Conservation (phyloP, 371 early-diverging fungal genomes). For the Mortierella sp. region DNA sequence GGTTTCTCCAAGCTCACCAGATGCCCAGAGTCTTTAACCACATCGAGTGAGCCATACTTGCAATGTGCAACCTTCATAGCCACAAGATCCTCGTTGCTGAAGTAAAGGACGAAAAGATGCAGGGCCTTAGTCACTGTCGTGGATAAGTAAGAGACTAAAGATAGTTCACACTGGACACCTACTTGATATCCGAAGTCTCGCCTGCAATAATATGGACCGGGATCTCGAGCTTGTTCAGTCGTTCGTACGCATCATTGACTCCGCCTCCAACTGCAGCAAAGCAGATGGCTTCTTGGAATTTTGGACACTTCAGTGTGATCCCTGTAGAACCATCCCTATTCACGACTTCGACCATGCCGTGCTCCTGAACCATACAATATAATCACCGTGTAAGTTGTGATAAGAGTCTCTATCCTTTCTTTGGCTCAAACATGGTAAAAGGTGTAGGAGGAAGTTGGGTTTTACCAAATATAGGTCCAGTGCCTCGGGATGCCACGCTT, state of each 20-base stretch:
- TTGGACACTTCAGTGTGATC: constrained; percentile 38
- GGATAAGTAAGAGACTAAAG: not conserved
- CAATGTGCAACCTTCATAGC: constrained; percentile 18
- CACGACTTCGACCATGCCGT: constrained; percentile 22
- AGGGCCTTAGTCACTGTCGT: too few species aligned
- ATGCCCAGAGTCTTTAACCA: constrained; percentile 23
- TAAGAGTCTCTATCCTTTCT: not conserved
- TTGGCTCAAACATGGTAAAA: not conserved
- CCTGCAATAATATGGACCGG: constrained; percentile 42
- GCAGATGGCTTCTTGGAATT: constrained; percentile 44
- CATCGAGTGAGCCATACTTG: constrained; percentile 19
- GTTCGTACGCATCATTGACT: constrained; percentile 31
- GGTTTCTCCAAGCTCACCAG: constrained; percentile 37
- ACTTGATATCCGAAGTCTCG: constrained; percentile 43
- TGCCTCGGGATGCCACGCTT: constrained; percentile 34
- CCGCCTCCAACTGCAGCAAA: constrained; percentile 27
- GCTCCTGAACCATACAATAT: constrained; percentile 25
- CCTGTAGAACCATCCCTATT: constrained; percentile 26
- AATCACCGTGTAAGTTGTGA: not conserved
- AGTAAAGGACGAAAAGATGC: not conserved
- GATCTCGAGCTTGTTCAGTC: constrained; percentile 25
- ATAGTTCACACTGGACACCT: not conserved
- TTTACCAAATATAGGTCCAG: constrained; percentile 35
- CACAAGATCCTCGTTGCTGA: constrained; percentile 17
- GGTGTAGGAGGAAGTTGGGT: not conserved